Percentiles rank a stretch among this genome's conserved stretches.
Conservation (phyloP, 2,329 filamentous ascomycete species). For the Zarea fungicola region DNA sequence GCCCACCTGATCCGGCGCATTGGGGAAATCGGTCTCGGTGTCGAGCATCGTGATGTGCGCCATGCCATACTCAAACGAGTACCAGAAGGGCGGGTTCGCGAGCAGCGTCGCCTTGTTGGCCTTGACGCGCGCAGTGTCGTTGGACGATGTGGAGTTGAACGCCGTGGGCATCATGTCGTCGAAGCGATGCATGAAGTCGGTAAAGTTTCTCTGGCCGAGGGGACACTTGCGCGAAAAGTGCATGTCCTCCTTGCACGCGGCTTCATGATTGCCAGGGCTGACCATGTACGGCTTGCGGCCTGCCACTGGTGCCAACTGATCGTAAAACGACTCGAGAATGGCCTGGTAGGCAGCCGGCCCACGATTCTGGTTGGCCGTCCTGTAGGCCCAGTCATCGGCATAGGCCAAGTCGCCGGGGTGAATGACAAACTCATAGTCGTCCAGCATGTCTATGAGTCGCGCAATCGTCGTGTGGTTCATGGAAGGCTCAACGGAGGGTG, state of each 20-base stretch:
- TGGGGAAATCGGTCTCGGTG: constrained; percentile 24
- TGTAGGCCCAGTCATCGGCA: constrained; percentile 52
- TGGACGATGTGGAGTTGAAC: constrained; percentile 47
- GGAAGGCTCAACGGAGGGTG: constrained; percentile 44
- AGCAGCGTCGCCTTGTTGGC: constrained; percentile 41
- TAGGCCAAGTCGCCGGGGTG: constrained; percentile 54
- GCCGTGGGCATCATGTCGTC: constrained; percentile 38
- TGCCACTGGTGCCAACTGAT: constrained; percentile 36
- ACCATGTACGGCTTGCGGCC: constrained; percentile 46
- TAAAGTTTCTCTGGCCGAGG: constrained; percentile 54
- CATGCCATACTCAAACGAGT: constrained; percentile 27
- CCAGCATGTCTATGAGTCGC: constrained; percentile 43
- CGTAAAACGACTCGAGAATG: constrained; percentile 52
- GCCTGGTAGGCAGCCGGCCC: constrained; percentile 49
- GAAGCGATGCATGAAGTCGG: constrained; percentile 53
- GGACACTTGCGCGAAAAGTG: constrained; percentile 36
- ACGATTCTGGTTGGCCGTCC: constrained; percentile 39
- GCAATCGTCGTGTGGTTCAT: constrained; percentile 56
- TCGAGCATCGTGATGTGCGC: constrained; percentile 30
- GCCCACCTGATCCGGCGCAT: constrained; percentile 24
- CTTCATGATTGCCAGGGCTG: constrained; percentile 52
- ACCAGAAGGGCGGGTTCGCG: constrained; percentile 24
- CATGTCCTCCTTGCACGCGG: constrained; percentile 37
- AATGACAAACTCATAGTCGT: constrained; percentile 51
- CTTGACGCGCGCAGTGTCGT: constrained; percentile 33